A percentile compares a stretch with the other conserved stretches of the same genome.
Evolutionary conservation across 148 eudicot genomes (phyloP).

Genomic region (Vaccinium vitisidaea): DNA sequence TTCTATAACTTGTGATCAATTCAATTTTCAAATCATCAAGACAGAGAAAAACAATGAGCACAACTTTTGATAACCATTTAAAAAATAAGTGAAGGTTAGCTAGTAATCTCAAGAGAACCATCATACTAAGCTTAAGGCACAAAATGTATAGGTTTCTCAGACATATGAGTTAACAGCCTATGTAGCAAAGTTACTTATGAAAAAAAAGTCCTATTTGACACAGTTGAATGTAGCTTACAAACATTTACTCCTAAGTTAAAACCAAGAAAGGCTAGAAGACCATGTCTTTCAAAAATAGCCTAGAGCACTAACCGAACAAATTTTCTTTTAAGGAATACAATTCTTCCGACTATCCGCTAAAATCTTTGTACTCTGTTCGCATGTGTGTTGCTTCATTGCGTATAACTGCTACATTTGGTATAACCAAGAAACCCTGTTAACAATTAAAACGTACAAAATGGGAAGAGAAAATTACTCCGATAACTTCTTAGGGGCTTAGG

Average conservation of each 20-base stretch:
- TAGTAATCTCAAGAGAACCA: conserved; percentile 4
- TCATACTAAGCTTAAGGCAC: background rate
- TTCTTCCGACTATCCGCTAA: background rate
- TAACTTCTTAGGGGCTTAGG: background rate
- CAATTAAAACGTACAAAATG: background rate
- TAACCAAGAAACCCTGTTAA: background rate
- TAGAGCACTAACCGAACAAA: background rate
- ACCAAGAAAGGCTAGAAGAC: background rate
- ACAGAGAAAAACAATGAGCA: background rate
- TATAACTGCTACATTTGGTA: background rate
- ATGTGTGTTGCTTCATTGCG: background rate
- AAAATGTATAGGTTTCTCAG: background rate
- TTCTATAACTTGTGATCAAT: background rate
- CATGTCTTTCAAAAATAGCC: conserved; percentile 4
- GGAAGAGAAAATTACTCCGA: background rate
- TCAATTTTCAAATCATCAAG: background rate
- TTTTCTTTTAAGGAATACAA: background rate
- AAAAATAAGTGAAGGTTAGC: background rate
- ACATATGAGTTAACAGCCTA: background rate
- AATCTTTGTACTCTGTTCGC: background rate
- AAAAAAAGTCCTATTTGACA: background rate
- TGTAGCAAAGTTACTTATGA: background rate
- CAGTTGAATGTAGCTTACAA: background rate
- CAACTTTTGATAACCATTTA: background rate
- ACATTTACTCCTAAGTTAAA: background rate